These are phyloP conservation scores for Mytilinidion resinicola DNA, from an alignment of 495 filamentous ascomycete species.

Conservation along the genomic window DNA sequence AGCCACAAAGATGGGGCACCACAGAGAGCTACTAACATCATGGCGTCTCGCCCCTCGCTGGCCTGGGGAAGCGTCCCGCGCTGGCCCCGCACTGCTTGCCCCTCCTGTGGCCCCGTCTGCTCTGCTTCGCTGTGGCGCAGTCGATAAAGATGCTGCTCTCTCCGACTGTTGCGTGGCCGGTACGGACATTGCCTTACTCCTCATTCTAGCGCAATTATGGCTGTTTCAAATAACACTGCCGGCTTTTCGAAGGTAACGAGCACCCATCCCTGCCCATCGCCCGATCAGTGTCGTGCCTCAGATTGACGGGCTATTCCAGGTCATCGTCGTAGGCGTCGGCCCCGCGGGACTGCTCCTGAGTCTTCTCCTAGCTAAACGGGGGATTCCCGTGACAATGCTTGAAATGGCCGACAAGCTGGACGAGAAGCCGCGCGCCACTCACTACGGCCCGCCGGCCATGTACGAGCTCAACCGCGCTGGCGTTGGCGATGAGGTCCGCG, in stretches of 20 bases:
- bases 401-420: constrained; percentile 44
- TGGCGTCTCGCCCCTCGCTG: too few species aligned
- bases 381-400: constrained; percentile 46
- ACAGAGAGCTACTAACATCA: too few species aligned
- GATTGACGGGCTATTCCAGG: neutral
- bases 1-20: too few species aligned
- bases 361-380: constrained; percentile 48
- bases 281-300: neutral
- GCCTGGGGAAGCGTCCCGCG: too few species aligned
- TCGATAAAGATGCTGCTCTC: neutral
- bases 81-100: too few species aligned
- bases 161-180: neutral
- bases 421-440: constrained; percentile 47
- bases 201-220: neutral
- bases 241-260: neutral
- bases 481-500: constrained; percentile 45
- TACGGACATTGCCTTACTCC: neutral
- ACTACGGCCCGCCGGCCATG: constrained; percentile 44
- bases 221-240: neutral
- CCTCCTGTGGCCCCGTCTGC: too few species aligned
- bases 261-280: neutral
- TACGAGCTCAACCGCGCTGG: constrained; percentile 49
- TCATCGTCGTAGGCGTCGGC: constrained; percentile 6
- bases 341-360: constrained; percentile 41
- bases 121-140: neutral